phyloP scores from a whole-genome alignment of 2,329 filamentous ascomycete species.

The Penicillium janthinellum region DNA sequence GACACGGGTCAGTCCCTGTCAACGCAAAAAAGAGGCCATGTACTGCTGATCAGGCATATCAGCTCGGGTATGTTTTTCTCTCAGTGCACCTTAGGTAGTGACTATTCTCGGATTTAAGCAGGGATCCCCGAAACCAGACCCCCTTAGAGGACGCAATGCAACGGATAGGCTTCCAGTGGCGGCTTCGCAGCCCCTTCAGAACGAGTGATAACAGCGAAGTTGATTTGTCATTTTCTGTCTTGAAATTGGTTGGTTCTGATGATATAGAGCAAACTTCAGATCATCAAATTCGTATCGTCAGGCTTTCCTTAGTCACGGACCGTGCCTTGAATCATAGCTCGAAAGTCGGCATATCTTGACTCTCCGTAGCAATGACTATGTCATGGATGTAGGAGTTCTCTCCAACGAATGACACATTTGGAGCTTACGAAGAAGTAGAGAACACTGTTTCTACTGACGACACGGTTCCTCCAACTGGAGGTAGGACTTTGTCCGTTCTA shows the following conservation, averaged over 20 bases:
- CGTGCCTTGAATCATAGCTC: background rate
- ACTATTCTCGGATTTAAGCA: conserved; percentile 4
- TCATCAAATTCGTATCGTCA: background rate
- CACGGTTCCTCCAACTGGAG: conserved; percentile 75
- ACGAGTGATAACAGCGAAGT: background rate
- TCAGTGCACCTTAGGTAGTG: background rate
- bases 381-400: no score
- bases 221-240: conserved; percentile 14
- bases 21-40: conserved; percentile 6
- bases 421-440: conserved; percentile 16
- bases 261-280: background rate
- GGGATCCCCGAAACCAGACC: conserved; percentile 7
- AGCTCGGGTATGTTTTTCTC: background rate
- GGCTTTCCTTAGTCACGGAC: background rate
- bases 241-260: background rate
- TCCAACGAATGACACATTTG: background rate
- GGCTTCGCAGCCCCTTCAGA: conserved; percentile 3
- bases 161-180: conserved; percentile 1
- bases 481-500: conserved; percentile 74
- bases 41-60: conserved; percentile 11
- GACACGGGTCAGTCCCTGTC: conserved; percentile 17
- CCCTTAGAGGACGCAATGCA: background rate
- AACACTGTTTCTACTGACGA: conserved; percentile 55
- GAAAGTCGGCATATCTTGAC: background rate
- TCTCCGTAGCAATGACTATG: background rate